Conservation (phyloP, 2,329 filamentous ascomycete species). For the Lachnellula cervina region DNA sequence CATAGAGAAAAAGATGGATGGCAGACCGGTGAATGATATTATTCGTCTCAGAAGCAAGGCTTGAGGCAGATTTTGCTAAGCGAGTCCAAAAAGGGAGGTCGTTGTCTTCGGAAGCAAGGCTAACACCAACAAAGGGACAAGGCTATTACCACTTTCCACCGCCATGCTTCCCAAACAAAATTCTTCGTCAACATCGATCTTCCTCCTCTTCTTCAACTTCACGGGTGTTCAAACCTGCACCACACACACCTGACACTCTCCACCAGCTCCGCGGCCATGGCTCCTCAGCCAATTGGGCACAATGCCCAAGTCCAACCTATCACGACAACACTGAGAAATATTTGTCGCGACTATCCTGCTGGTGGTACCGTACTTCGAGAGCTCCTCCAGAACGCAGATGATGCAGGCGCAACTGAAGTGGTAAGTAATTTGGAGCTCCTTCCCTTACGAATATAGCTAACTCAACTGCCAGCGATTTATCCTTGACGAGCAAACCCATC, state of each 20-base stretch:
- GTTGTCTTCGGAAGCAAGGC: neutral
- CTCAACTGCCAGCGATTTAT: constrained; percentile 17
- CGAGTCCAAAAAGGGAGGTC: neutral
- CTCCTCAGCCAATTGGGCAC: constrained; percentile 10
- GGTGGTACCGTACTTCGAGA: constrained; percentile 82
- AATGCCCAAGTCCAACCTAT: constrained; percentile 25
- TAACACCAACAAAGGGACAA: neutral
- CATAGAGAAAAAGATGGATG: too few species aligned
- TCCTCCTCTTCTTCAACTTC: neutral
- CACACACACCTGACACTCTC: neutral
- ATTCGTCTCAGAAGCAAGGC: too few species aligned
- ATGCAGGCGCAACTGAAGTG: constrained; percentile 84
- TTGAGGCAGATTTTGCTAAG: neutral
- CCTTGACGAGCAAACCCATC: constrained; percentile 28
- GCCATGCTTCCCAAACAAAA: neutral
- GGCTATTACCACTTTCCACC: neutral
- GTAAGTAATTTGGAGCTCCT: constrained; percentile 11
- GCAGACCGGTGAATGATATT: too few species aligned
- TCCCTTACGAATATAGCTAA: neutral
- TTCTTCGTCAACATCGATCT: neutral
- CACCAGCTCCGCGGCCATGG: too few species aligned
- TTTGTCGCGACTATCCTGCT: constrained; percentile 57
- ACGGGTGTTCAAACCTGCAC: neutral
- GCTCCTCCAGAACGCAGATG: constrained; percentile 93
- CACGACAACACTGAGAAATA: constrained; percentile 29